Evolutionary conservation across 306 rosid genomes (phyloP), one percentile per base, ranked within the genome.

Genomic region (Cicer chorassanicum): DNA sequence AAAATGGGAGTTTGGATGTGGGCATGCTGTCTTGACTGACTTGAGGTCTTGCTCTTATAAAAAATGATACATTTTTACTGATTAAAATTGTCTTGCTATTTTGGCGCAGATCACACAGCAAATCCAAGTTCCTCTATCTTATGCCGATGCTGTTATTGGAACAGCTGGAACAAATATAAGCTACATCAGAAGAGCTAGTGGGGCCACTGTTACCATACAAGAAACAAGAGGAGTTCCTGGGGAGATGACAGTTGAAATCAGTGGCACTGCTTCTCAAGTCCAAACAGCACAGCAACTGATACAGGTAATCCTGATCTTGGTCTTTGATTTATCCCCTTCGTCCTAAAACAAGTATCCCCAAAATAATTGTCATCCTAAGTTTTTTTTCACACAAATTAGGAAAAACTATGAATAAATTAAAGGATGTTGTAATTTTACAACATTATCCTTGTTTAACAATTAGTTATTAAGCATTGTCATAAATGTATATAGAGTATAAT

Each of bases 161-260:
- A 82, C 99, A 36, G 96, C 97, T 45, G 98, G 99, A 74, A 82
- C 98, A 9, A 92, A 86, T 83, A 92, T 92, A 83, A 95, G 99
- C 84, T 95, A 95, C 84, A 95, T 92, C 53, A 87, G 99, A 75
- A 86, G 99, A 24, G 96, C 93, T 60, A 95, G 99, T 79, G 98
- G 98, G 64, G 96, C 99, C 50, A 92, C 97, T 24, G 98, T 95
- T 57, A 82, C 99, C 16, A 92, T 95, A 38, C 98, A 95, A 82
- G 99, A 95, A 87, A 85, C 98, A 4, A 85, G 97, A 84, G 99
- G 98, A 76, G 97, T 90, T 81, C 99, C 98, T 40, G 94, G 96
- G 69, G 98, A 95, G 85, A 95, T 95, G 99, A 95, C 99, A 8
- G 99, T 92, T 80, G 99, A 95, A 80, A 88, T 95, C 54, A 92